Evolutionary conservation across 2,329 filamentous ascomycete genomes (phyloP).

Genomic region (Alternaria sp.): DNA sequence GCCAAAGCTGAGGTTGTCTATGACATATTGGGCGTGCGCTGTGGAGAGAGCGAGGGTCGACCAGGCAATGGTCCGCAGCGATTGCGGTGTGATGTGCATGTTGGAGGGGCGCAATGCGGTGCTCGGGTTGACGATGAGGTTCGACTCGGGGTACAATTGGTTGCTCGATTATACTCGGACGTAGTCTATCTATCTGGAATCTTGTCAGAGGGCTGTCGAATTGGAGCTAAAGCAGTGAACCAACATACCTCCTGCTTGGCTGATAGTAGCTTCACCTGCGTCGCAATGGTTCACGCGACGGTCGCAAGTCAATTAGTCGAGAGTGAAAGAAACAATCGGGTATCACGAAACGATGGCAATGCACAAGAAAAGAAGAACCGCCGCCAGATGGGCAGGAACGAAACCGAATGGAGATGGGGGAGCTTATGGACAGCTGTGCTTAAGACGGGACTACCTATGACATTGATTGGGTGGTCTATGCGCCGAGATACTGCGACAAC

Average conservation of each 20-base stretch:
- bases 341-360: slow-evolving; percentile 31
- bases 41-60: slow-evolving; percentile 56
- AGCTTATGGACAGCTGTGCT: slow-evolving; percentile 48
- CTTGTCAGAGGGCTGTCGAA: neutral
- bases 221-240: neutral
- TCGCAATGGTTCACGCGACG: slow-evolving; percentile 28
- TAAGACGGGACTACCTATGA: slow-evolving; percentile 31
- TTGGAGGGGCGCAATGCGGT: slow-evolving; percentile 18
- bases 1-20: slow-evolving; percentile 80
- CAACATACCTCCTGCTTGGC: slow-evolving; percentile 20
- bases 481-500: slow-evolving; percentile 24
- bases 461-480: slow-evolving; percentile 42
- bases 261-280: slow-evolving; percentile 20
- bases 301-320: slow-evolving; percentile 8
- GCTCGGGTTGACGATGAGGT: neutral
- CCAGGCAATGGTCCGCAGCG: slow-evolving; percentile 51
- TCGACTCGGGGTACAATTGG: neutral
- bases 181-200: neutral
- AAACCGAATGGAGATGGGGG: slow-evolving; percentile 15
- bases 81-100: slow-evolving; percentile 44
- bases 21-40: slow-evolving; percentile 68
- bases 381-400: slow-evolving; percentile 29
- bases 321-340: slow-evolving; percentile 27
- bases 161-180: neutral
- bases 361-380: slow-evolving; percentile 20